Evolutionary conservation across 441 rosid species (phyloP).

Genomic region (Cnidoscolus chayamansa): DNA sequence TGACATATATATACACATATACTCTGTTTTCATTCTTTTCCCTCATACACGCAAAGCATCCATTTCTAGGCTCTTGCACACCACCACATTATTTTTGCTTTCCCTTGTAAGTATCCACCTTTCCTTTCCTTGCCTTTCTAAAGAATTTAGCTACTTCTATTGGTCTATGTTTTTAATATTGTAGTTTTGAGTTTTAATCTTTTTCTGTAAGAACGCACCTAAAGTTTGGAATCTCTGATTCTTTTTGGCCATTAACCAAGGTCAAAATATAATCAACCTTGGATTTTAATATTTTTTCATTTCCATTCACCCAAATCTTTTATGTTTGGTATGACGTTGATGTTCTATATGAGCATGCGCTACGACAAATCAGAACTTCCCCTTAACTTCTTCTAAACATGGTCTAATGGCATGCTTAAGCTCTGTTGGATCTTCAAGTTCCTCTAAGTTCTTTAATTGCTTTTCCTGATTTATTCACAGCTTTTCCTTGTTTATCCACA

Average conservation of each 20-base stretch:
- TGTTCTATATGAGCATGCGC: constrained; percentile 1
- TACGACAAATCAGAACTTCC: constrained; percentile 3
- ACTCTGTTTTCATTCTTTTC: not conserved
- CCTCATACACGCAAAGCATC: constrained; percentile 69
- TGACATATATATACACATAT: not conserved
- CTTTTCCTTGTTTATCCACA: not conserved
- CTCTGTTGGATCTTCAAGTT: constrained; percentile 1
- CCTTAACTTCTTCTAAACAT: constrained; percentile 12
- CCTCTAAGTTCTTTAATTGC: not conserved
- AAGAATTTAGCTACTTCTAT: constrained; percentile 35
- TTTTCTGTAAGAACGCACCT: constrained; percentile 26
- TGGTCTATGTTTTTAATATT: not conserved
- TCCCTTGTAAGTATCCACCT: constrained; percentile 52
- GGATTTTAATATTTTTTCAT: constrained; percentile 18
- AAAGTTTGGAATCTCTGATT: constrained; percentile 42
- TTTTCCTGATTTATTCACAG: not conserved
- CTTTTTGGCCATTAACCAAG: constrained; percentile 18
- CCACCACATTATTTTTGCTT: constrained; percentile 41
- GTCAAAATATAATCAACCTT: constrained; percentile 28
- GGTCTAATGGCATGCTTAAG: not conserved
- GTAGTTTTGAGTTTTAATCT: constrained; percentile 11
- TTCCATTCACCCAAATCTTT: constrained; percentile 2
- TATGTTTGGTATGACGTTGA: constrained; percentile 11
- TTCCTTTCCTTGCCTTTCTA: constrained; percentile 46
- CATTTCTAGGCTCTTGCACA: constrained; percentile 35